Evolutionary conservation across 352 stramenopile species (phyloP).

Genomic region (Phytophthora ohioensis): DNA sequence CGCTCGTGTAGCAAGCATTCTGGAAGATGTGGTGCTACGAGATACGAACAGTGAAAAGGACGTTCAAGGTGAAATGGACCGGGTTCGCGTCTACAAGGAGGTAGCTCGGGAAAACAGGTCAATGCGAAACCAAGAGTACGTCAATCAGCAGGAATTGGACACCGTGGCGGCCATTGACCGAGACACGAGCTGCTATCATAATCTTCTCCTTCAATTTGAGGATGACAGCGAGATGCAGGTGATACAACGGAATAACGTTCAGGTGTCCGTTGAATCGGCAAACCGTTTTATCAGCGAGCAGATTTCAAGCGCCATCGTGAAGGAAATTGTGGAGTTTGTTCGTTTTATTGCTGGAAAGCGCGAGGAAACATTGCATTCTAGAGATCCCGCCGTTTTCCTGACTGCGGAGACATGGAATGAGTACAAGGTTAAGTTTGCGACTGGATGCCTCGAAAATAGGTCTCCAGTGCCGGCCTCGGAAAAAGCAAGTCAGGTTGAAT

Average conservation of each 20-base stretch:
- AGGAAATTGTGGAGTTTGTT: conserved; percentile 68
- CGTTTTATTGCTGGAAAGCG: conserved; percentile 59
- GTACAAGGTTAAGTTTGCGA: conserved; percentile 59
- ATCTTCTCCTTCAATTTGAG: conserved; percentile 68
- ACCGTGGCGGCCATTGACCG: conserved; percentile 51
- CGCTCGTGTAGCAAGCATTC: conserved; percentile 37
- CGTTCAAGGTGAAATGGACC: conserved; percentile 45
- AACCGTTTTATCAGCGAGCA: conserved; percentile 54
- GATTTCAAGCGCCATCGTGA: conserved; percentile 48
- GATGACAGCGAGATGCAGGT: conserved; percentile 63
- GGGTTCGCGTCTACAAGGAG: conserved; percentile 75
- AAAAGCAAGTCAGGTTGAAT: conserved; percentile 11
- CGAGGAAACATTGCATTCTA: conserved; percentile 54
- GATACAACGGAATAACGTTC: conserved; percentile 44
- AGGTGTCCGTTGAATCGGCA: conserved; percentile 45
- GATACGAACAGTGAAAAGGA: conserved; percentile 60
- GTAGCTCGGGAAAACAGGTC: conserved; percentile 69
- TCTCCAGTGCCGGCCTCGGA: conserved; percentile 2
- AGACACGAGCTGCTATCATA: conserved; percentile 62
- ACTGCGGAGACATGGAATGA: conserved; percentile 59
- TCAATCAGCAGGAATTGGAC: conserved; percentile 59
- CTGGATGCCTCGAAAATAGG: conserved; percentile 13
- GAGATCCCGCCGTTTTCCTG: conserved; percentile 53
- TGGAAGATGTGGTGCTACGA: conserved; percentile 59
- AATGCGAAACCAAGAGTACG: conserved; percentile 58